Conservation (phyloP, 2,329 filamentous ascomycete genomes). For the Huntiella moniliformis region DNA sequence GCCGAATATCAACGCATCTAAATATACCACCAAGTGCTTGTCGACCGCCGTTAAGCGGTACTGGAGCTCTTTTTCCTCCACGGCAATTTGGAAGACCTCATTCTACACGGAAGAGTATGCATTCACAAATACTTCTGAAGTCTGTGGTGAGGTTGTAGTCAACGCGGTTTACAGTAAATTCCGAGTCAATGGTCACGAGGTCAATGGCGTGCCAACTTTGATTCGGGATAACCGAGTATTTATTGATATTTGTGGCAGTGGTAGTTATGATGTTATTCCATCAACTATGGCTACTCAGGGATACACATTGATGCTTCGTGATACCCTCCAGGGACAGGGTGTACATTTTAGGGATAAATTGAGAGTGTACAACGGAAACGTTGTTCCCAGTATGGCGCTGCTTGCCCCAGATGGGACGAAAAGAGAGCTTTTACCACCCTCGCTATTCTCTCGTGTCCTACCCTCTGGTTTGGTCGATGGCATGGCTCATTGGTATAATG, state of each 20-base stretch:
- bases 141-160: constrained; percentile 15
- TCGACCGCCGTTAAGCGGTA: not conserved
- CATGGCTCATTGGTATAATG: constrained; percentile 29
- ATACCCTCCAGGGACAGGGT: constrained; percentile 15
- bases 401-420: not conserved
- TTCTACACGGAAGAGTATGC: too few relatives aligned
- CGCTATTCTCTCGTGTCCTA: constrained; percentile 16
- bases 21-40: too few relatives aligned
- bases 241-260: constrained; percentile 23
- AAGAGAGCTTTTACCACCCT: constrained; percentile 19
- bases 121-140: too few relatives aligned
- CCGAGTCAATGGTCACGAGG: constrained; percentile 30
- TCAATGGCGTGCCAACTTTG: constrained; percentile 26
- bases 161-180: constrained; percentile 33
- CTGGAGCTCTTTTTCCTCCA: not conserved
- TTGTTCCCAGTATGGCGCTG: constrained; percentile 20
- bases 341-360: constrained; percentile 20
- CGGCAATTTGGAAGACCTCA: not conserved
- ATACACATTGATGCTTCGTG: constrained; percentile 16
- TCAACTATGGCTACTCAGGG: constrained; percentile 15
- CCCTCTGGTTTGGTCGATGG: constrained; percentile 22
- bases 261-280: constrained; percentile 26
- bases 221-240: constrained; percentile 27
- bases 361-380: not conserved
- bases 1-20: too few relatives aligned